These are phyloP conservation scores for Aspergillus ochraceus DNA, from an alignment of 2,329 filamentous ascomycete species.

Conservation along the genomic window DNA sequence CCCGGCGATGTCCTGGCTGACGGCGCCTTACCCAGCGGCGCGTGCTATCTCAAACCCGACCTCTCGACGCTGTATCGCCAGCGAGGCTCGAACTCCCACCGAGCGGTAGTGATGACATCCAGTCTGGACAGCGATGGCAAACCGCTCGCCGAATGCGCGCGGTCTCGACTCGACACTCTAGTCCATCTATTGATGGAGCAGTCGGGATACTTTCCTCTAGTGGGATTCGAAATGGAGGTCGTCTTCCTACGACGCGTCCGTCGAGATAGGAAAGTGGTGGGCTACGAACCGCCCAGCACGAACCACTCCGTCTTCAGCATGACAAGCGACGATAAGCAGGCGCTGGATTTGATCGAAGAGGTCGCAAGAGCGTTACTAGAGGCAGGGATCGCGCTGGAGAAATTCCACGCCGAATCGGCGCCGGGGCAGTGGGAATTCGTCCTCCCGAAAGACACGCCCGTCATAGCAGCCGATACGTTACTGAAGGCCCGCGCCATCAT, in stretches of 20 bases:
- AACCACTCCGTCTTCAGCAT: constrained; percentile 65
- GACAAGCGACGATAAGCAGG: constrained; percentile 55
- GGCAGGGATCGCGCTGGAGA: constrained; percentile 22
- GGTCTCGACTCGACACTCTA: not conserved
- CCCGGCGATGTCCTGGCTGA: not conserved
- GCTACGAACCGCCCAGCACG: constrained; percentile 48
- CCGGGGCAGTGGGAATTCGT: constrained; percentile 32
- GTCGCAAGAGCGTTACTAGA: constrained; percentile 15
- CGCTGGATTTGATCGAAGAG: constrained; percentile 39
- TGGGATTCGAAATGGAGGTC: constrained; percentile 78
- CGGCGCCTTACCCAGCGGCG: not conserved
- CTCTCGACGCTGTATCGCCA: constrained; percentile 2
- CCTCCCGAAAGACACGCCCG: constrained; percentile 20
- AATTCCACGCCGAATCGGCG: constrained; percentile 27
- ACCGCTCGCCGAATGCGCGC: constrained; percentile 4
- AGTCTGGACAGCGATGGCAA: not conserved
- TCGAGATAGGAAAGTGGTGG: constrained; percentile 22
- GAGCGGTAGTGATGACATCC: not conserved
- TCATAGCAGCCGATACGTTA: constrained; percentile 25
- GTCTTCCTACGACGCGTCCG: constrained; percentile 57
- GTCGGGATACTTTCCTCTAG: constrained; percentile 30
- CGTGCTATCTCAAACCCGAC: not conserved
- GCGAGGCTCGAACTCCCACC: not conserved
- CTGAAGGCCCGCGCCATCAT: constrained; percentile 25
- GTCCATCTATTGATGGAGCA: not conserved